Base-by-base conservation (phyloP, 306 rosid species). In the Rosa lucieae region DNA sequence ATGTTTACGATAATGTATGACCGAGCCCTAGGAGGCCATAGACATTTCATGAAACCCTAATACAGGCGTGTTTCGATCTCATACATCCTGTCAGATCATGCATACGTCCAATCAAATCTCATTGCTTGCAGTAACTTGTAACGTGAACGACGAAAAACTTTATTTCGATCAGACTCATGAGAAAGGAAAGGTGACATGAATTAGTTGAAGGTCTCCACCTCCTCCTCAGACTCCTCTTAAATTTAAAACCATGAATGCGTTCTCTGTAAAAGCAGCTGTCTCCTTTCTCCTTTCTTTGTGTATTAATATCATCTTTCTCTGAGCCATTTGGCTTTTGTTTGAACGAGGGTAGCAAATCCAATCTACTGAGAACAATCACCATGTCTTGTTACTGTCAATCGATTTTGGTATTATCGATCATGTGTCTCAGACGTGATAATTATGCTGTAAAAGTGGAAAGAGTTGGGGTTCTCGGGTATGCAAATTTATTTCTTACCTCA, bases 311-410 rank as follows among this genome's bases (percentile, higher is more conserved):
- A 1, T 12, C 68, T 63, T 32, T 63, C 68, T 32, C 42, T 13
- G 90, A 83, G 68, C 80, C 87, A 77, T 84, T 80, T 89, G 88
- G 85, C 85, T 89, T 89, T 88, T 86, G 88, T 89, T 29, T 63
- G 68, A 32, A 26, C 82, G 82, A 78, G 90, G 82, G 91, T 78
- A 82, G 80, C 83, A 89, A 86, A 89, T 87, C 90, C 84, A 77
- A 91, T 0, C 18, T 32, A 32, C 68, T 91, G 91, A 88, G 94
- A 86, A 69, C 84, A 79, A 59, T 73, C 81, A 74, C 82, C 81
- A 74, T 84, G 97, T 88, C 79, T 94, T 88, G 98, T 92, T 89
- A 1, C 62, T 86, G 90, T 92, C 98, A 92, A 91, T 85, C 88
- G 55, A 43, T 70, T 32, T 49, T 69, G 17, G 70, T 52, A 20